Percentiles rank a stretch among this genome's conserved stretches.
phyloP scores from a whole-genome alignment of 306 rosid species.

The Malus sieversii region DNA sequence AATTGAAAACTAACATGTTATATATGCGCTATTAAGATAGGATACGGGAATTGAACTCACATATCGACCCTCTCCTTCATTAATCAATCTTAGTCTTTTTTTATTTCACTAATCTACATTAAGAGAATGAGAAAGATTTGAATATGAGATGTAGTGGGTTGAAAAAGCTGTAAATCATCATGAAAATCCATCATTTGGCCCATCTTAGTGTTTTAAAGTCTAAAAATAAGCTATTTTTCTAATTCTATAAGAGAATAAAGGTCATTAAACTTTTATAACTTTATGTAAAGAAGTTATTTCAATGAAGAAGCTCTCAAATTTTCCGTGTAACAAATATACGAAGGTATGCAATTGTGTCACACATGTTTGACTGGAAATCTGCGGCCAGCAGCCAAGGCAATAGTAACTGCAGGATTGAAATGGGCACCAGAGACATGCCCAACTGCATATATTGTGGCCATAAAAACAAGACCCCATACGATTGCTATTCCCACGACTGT shows the following conservation, averaged over 20 bases:
- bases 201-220: not conserved
- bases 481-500: slow-evolving; percentile 29
- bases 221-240: not conserved
- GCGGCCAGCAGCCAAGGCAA: slow-evolving; percentile 25
- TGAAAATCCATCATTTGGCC: not conserved
- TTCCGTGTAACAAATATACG: not conserved
- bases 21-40: not conserved
- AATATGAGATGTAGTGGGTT: no score
- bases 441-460: slow-evolving; percentile 25
- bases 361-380: slow-evolving; percentile 31
- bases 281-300: not conserved
- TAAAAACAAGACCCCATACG: slow-evolving; percentile 36
- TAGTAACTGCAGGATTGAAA: slow-evolving; percentile 47
- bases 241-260: not conserved
- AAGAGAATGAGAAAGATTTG: no score
- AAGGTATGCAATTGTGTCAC: not conserved
- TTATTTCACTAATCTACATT: no score
- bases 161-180: no score
- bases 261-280: not conserved
- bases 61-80: not conserved
- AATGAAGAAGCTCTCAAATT: not conserved
- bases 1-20: not conserved
- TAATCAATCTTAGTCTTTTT: no score
- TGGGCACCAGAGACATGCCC: slow-evolving; percentile 51
- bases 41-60: not conserved